Percentiles rank a stretch among this genome's conserved stretches.
These are phyloP conservation scores for Mortierella sp. DNA, from an alignment of 371 early-diverging fungal species.

Conservation along the genomic window DNA sequence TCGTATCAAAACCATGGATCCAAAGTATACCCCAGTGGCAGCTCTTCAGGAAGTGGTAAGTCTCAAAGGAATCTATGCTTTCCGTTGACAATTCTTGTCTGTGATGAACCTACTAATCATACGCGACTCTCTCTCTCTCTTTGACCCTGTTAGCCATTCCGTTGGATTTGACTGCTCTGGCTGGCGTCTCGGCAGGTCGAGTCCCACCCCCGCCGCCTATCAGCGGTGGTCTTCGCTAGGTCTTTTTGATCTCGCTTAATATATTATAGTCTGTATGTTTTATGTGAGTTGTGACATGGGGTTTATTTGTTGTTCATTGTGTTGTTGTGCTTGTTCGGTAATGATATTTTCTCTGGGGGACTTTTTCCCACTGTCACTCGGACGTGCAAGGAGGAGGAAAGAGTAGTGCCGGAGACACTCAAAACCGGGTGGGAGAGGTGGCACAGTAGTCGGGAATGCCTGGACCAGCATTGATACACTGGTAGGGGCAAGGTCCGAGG, in stretches of 20 bases:
- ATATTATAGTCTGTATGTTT: background rate
- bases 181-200: constrained; percentile 32
- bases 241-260: background rate
- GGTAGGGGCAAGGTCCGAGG: constrained; percentile 16
- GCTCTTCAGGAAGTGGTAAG: constrained; percentile 43
- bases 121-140: background rate
- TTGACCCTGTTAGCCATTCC: constrained; percentile 19
- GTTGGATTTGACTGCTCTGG: constrained; percentile 27
- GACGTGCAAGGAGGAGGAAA: background rate
- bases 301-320: background rate
- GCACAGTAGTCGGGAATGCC: constrained; percentile 18
- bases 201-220: constrained; percentile 38
- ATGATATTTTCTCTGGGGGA: background rate
- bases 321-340: background rate
- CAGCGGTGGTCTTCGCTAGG: constrained; percentile 30
- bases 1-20: constrained; percentile 7
- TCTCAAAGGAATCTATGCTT: background rate
- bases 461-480: constrained; percentile 13
- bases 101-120: background rate
- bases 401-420: too few species aligned
- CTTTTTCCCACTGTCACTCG: background rate
- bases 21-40: constrained; percentile 46
- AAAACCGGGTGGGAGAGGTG: background rate
- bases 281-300: background rate
- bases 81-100: background rate